Conservation (phyloP, 164 flowering plant species). For the Magnolia changhungtana region DNA sequence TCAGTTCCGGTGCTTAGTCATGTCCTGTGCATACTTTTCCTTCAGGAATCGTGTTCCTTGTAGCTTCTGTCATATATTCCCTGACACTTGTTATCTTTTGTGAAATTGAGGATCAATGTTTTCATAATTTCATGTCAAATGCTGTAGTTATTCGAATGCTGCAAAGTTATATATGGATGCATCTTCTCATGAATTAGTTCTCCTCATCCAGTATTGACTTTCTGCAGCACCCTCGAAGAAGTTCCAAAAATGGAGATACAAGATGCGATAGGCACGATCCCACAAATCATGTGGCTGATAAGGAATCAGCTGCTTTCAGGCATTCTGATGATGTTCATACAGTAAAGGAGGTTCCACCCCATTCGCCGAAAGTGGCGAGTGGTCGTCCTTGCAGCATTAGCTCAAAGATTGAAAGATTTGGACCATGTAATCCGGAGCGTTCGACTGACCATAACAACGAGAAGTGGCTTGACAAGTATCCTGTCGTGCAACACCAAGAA, state of each 20-base stretch:
- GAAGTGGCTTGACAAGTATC: conserved; percentile 24
- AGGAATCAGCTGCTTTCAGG: conserved; percentile 7
- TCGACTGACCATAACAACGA: conserved; percentile 12
- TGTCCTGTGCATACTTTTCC: background rate
- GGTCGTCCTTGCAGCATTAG: background rate
- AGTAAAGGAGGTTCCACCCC: conserved; percentile 6
- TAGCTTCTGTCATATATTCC: background rate
- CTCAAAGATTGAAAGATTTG: conserved; percentile 14
- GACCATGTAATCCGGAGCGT: conserved; percentile 4
- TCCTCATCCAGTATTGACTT: conserved; percentile 18
- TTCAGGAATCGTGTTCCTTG: background rate
- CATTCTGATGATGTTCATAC: conserved; percentile 7
- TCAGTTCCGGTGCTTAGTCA: background rate
- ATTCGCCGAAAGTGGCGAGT: conserved; percentile 7
- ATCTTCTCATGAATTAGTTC: conserved; percentile 8
- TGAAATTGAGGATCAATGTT: background rate
- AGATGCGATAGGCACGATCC: conserved; percentile 15
- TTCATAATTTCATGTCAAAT: background rate
- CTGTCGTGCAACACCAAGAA: conserved; percentile 16
- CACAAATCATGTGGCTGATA: conserved; percentile 8
- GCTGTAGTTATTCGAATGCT: background rate
- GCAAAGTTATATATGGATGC: background rate
- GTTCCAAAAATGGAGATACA: conserved; percentile 23
- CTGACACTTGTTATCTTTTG: background rate
- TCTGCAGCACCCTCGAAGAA: conserved; percentile 52